Percentiles rank a stretch among this genome's conserved stretches.
phyloP scores from a whole-genome alignment of 73 alveolate species.

The Paramecium tetraurelia region DNA sequence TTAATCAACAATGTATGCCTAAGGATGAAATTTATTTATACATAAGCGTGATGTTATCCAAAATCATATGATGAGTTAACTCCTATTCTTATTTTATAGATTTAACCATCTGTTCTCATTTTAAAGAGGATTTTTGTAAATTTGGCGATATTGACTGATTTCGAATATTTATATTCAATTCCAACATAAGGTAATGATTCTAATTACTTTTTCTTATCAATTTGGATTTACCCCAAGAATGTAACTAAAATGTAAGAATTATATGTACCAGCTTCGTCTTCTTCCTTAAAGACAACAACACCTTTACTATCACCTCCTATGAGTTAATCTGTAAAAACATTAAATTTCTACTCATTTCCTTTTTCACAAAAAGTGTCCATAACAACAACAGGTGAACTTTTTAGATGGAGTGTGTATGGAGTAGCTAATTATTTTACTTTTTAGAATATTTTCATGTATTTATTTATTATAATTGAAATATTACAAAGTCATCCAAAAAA shows the following conservation, averaged over 20 bases:
- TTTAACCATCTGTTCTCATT: slow-evolving; percentile 12
- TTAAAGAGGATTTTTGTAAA: not conserved
- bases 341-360: not conserved
- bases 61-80: not conserved
- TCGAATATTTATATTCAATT: not conserved
- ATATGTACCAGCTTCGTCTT: not conserved
- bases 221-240: not conserved
- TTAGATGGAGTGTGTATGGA: not conserved
- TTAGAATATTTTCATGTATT: not conserved
- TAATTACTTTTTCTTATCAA: not conserved
- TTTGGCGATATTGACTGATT: not conserved
- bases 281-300: not conserved
- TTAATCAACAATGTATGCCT: not conserved
- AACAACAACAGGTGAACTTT: not conserved
- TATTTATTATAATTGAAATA: not conserved
- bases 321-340: not conserved
- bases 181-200: not conserved
- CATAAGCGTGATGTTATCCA: not conserved
- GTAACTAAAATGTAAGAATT: not conserved
- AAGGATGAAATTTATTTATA: not conserved
- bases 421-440: not conserved
- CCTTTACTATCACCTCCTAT: not conserved
- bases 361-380: not conserved
- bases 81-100: not conserved
- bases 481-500: slow-evolving; percentile 20